phyloP scores from a whole-genome alignment of 2,329 filamentous ascomycete species.

The Orbilia oligospora region DNA sequence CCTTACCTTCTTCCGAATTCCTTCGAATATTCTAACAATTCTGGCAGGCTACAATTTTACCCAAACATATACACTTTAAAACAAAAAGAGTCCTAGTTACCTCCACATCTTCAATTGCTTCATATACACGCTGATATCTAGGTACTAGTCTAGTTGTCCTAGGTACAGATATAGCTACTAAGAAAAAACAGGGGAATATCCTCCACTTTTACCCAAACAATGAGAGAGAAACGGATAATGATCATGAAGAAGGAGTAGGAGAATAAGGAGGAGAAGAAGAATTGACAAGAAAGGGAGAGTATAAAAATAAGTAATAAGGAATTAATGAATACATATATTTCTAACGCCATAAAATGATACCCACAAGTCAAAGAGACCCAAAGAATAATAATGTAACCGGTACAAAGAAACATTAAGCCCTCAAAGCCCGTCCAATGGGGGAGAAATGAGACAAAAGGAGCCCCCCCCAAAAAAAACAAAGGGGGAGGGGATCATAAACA shows the following conservation, averaged over 20 bases:
- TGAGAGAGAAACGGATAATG: too few relatives aligned
- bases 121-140: too few relatives aligned
- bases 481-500: background rate
- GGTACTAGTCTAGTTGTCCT: too few relatives aligned
- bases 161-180: constrained; percentile 11
- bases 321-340: constrained; percentile 4
- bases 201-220: constrained; percentile 1
- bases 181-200: background rate
- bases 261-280: background rate
- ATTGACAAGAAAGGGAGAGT: background rate
- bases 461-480: too few relatives aligned
- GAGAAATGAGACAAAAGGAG: background rate
- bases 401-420: background rate
- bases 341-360: background rate
- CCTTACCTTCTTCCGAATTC: too few relatives aligned
- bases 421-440: constrained; percentile 3
- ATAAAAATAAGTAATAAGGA: constrained; percentile 3
- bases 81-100: background rate
- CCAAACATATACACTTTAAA: too few relatives aligned
- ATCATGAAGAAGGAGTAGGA: too few relatives aligned
- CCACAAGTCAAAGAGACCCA: constrained; percentile 3
- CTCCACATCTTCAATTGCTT: background rate
- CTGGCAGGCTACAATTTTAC: too few relatives aligned
- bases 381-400: constrained; percentile 15
- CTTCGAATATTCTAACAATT: too few relatives aligned